Conservation (phyloP, 2,329 filamentous ascomycete genomes). For the Niveomyces coronatus region DNA sequence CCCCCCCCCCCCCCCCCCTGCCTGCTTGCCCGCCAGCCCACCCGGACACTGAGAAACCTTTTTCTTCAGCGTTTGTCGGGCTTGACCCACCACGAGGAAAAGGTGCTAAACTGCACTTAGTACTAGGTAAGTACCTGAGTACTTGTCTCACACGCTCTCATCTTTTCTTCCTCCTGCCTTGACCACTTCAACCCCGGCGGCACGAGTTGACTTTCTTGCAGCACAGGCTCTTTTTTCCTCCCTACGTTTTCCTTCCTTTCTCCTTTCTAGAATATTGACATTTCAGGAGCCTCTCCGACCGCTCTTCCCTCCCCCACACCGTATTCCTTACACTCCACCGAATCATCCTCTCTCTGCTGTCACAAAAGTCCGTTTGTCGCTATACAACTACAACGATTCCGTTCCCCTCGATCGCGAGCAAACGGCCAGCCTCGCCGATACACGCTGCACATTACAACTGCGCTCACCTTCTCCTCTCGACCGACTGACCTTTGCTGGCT, state of each 20-base stretch:
- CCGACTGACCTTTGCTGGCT: background rate
- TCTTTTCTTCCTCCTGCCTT: slow-evolving; percentile 1
- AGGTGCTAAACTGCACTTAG: background rate
- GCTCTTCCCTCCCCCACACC: background rate
- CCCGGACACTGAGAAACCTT: no score
- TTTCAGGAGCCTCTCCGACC: background rate
- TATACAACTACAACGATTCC: background rate
- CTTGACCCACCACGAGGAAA: slow-evolving; percentile 2
- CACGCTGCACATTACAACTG: background rate
- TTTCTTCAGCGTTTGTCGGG: slow-evolving; percentile 1
- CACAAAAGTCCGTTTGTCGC: no score
- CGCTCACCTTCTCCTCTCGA: background rate
- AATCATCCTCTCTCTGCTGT: background rate
- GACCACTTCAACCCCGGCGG: slow-evolving; percentile 2
- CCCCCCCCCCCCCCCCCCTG: background rate
- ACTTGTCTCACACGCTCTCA: background rate
- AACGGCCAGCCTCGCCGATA: background rate
- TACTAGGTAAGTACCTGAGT: background rate
- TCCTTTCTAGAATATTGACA: background rate
- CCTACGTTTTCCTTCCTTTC: no score
- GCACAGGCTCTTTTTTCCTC: slow-evolving; percentile 3
- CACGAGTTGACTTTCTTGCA: slow-evolving; percentile 7
- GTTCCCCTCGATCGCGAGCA: background rate
- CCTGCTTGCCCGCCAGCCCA: background rate
- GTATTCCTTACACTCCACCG: no score